Percentiles rank a stretch among this genome's conserved stretches.
These are phyloP conservation scores for Mycotypha africana DNA, from an alignment of 371 early-diverging fungal species.

Conservation along the genomic window DNA sequence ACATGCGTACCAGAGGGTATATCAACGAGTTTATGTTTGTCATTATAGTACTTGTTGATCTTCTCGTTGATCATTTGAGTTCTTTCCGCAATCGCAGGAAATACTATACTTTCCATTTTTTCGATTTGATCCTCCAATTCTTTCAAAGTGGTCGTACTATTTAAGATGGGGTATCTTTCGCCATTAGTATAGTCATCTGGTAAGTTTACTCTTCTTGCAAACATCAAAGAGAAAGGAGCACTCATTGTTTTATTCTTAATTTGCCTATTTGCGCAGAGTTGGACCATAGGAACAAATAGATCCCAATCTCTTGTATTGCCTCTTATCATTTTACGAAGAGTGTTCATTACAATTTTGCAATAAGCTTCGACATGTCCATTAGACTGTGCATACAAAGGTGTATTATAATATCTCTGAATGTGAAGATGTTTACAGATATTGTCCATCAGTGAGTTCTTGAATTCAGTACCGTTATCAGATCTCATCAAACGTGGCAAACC, in stretches of 20 bases:
- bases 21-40: background rate
- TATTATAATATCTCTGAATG: conserved; percentile 4
- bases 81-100: conserved; percentile 8
- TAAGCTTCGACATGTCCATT: conserved; percentile 10
- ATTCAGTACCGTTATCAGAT: conserved; percentile 6
- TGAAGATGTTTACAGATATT: background rate
- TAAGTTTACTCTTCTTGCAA: background rate
- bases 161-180: too few species aligned
- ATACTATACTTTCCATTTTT: conserved; percentile 16
- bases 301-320: conserved; percentile 11
- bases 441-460: background rate
- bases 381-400: conserved; percentile 6
- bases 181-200: background rate
- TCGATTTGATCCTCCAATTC: conserved; percentile 4
- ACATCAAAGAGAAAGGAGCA: conserved; percentile 6
- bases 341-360: background rate
- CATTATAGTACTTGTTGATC: background rate
- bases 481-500: background rate
- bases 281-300: conserved; percentile 1
- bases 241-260: conserved; percentile 1
- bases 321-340: conserved; percentile 2
- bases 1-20: background rate
- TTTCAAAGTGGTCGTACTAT: background rate
- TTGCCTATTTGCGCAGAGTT: conserved; percentile 8
- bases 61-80: background rate